Conservation (phyloP, 257 asterid species). For the Nicotiana attenuata region DNA sequence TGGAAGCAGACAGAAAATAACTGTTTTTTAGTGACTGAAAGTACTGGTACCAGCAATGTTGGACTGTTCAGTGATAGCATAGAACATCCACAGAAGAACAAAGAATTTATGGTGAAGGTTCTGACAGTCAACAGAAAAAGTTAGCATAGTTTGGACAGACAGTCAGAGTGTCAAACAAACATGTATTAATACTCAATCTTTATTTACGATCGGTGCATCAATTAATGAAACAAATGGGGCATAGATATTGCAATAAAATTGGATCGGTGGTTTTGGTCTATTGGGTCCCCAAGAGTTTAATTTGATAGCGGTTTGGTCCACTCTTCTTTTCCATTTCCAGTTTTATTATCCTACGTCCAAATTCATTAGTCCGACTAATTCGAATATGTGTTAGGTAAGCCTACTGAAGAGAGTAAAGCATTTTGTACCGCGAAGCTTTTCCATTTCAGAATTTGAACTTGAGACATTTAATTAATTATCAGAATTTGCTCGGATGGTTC, state of each 20-base stretch:
- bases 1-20: neutral
- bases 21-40: no score
- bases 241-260: neutral
- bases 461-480: neutral
- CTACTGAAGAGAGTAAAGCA: neutral
- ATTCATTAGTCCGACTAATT: neutral
- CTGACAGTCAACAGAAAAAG: conserved; percentile 12
- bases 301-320: neutral
- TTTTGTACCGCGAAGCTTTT: neutral
- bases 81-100: neutral
- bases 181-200: neutral
- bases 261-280: conserved; percentile 15
- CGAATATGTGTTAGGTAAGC: neutral
- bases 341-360: neutral
- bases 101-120: conserved; percentile 3
- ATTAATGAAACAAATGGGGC: conserved; percentile 2
- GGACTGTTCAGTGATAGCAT: neutral
- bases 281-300: neutral
- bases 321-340: neutral
- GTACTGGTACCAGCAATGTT: neutral
- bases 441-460: neutral
- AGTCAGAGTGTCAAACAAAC: conserved; percentile 14
- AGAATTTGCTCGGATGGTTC: neutral
- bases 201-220: conserved; percentile 3
- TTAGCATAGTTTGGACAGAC: neutral